Conservation (phyloP, 1,284 basidiomycete species). For the Coriolopsis trogii region DNA sequence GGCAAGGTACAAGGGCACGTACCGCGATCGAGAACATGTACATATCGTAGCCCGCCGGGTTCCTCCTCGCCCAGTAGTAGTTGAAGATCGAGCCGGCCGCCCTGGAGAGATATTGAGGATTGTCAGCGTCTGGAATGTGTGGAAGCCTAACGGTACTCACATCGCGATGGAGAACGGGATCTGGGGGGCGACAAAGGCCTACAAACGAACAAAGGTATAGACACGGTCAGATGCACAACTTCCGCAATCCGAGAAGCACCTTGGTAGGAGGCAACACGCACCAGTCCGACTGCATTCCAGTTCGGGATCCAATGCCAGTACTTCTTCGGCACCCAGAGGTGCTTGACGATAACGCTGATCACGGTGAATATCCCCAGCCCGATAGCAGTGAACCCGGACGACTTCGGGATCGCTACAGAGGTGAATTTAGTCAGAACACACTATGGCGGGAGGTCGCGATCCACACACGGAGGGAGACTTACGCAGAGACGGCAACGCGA, state of each 20-base stretch:
- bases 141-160: conserved; percentile 17
- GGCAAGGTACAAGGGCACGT: too few relatives aligned
- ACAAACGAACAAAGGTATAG: background rate
- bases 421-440: background rate
- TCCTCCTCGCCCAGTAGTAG: conserved; percentile 52
- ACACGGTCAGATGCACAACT: background rate
- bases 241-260: background rate
- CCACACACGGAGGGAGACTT: background rate
- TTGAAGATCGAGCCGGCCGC: conserved; percentile 46
- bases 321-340: conserved; percentile 55
- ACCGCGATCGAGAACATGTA: conserved; percentile 62
- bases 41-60: conserved; percentile 51
- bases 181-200: conserved; percentile 27
- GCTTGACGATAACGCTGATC: conserved; percentile 50
- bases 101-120: background rate
- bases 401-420: conserved; percentile 46
- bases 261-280: background rate
- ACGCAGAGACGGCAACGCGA: conserved; percentile 47
- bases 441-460: background rate
- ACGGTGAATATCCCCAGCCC: conserved; percentile 51
- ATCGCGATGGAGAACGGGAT: conserved; percentile 47
- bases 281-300: conserved; percentile 66
- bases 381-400: conserved; percentile 66
- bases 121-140: too few relatives aligned
- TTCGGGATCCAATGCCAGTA: conserved; percentile 62